Percentiles rank a stretch among this genome's conserved stretches.
phyloP scores from a whole-genome alignment of 2,329 filamentous ascomycete species.

The Xylaria arbuscula region DNA sequence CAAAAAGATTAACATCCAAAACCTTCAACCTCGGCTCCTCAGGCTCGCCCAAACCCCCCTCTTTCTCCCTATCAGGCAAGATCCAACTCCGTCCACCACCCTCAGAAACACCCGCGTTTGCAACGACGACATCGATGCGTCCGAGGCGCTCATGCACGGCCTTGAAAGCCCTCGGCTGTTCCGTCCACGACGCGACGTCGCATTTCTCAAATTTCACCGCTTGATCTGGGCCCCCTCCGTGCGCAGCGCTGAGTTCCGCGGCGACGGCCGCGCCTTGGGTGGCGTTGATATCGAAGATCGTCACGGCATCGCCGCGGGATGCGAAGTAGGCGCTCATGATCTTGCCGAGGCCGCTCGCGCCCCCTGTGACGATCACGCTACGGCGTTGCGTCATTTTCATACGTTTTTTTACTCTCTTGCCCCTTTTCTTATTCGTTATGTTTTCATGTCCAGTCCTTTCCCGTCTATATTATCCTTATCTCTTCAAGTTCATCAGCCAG shows the following conservation, averaged over 20 bases:
- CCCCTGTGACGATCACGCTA: conserved; percentile 51
- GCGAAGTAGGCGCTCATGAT: conserved; percentile 53
- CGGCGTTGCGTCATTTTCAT: conserved; percentile 1
- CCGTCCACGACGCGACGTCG: conserved; percentile 55
- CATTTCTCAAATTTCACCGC: conserved; percentile 49
- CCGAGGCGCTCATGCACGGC: conserved; percentile 50
- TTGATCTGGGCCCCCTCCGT: not conserved
- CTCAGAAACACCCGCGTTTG: conserved; percentile 62
- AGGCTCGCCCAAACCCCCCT: conserved; percentile 43
- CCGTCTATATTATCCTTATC: not conserved
- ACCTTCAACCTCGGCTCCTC: conserved; percentile 44
- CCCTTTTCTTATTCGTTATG: too few relatives aligned
- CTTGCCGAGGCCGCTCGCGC: conserved; percentile 53
- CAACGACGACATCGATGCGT: conserved; percentile 59
- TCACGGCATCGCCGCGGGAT: conserved; percentile 48
- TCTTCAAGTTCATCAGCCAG: too few relatives aligned
- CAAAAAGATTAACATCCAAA: conserved; percentile 53
- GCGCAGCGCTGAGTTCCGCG: conserved; percentile 40
- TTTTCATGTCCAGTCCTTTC: too few relatives aligned
- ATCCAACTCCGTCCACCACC: conserved; percentile 28
- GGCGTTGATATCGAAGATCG: conserved; percentile 51
- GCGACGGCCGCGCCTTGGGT: conserved; percentile 43
- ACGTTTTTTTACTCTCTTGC: not conserved
- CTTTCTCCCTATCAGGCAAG: conserved; percentile 47
- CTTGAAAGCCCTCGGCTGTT: conserved; percentile 51